Evolutionary conservation across 1,284 basidiomycete species (phyloP).

Genomic region (Ceratobasidium sp.): DNA sequence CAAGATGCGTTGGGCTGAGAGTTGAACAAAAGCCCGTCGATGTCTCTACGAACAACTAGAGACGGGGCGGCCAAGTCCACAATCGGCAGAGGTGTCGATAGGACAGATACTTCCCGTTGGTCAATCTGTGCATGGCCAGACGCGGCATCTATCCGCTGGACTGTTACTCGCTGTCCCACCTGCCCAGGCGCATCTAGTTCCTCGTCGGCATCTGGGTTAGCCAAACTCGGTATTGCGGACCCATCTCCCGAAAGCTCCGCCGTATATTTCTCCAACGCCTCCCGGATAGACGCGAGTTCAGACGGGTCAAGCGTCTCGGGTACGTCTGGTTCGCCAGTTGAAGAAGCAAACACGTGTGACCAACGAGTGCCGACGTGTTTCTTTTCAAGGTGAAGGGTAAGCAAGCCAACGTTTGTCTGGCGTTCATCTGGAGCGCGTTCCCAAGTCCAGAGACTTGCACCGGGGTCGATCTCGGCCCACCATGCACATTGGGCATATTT

Average conservation of each 20-base stretch:
- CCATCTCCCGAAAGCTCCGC: slow-evolving; percentile 71
- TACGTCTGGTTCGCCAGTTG: slow-evolving; percentile 74
- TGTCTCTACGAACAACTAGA: slow-evolving; percentile 79
- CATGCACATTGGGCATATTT: slow-evolving; percentile 72
- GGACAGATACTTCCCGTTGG: slow-evolving; percentile 48
- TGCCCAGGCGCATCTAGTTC: slow-evolving; percentile 72
- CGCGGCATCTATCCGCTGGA: slow-evolving; percentile 69
- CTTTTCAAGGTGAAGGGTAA: slow-evolving; percentile 90
- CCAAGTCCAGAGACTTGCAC: slow-evolving; percentile 89
- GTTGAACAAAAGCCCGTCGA: slow-evolving; percentile 84
- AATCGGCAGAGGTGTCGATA: slow-evolving; percentile 53
- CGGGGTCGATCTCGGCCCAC: slow-evolving; percentile 80
- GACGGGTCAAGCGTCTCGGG: slow-evolving; percentile 90
- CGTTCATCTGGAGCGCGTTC: slow-evolving; percentile 61
- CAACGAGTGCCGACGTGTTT: slow-evolving; percentile 82
- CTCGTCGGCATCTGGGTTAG: slow-evolving; percentile 85
- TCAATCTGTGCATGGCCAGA: slow-evolving; percentile 46
- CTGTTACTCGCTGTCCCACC: slow-evolving; percentile 69
- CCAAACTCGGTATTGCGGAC: slow-evolving; percentile 76
- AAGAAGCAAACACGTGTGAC: slow-evolving; percentile 79
- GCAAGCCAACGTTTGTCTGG: slow-evolving; percentile 61
- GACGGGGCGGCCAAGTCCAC: slow-evolving; percentile 59
- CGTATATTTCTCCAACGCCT: slow-evolving; percentile 88
- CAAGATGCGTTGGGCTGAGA: slow-evolving; percentile 64
- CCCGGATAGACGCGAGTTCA: slow-evolving; percentile 81